These are phyloP conservation scores for Acer yangbiense DNA, from an alignment of 345 rosid genomes.

Conservation along the genomic window DNA sequence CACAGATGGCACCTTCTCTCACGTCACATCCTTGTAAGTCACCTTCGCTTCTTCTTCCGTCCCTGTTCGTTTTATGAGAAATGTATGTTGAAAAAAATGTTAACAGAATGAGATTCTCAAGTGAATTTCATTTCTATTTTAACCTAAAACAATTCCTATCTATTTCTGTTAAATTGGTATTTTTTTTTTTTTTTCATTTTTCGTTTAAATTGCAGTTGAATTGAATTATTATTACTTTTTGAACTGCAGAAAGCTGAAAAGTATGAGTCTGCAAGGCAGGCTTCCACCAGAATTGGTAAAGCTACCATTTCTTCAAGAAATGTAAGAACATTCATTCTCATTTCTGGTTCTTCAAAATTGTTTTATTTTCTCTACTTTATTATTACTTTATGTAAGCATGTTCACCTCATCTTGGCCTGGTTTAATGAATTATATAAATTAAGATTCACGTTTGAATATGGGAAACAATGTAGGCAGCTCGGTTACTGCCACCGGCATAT, in stretches of 20 bases:
- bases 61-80: too few species aligned
- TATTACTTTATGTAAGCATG: background rate
- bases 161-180: too few species aligned
- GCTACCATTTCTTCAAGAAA: background rate
- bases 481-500: background rate
- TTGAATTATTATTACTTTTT: too few species aligned
- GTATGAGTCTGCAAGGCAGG: conserved; percentile 7
- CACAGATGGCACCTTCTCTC: background rate
- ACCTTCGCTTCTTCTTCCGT: background rate
- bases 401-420: background rate
- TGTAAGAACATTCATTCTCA: conserved; percentile 6
- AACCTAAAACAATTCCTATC: too few species aligned
- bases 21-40: background rate
- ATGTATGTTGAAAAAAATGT: too few species aligned
- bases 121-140: too few species aligned
- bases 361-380: background rate
- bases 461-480: background rate
- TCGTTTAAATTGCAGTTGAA: background rate
- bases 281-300: conserved; percentile 11
- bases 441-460: background rate
- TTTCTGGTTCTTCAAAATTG: background rate
- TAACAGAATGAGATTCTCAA: too few species aligned
- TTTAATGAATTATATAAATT: background rate
- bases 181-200: too few species aligned
- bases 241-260: background rate